phyloP scores from a whole-genome alignment of 139 green algal species.

The Micractinium sp. region DNA sequence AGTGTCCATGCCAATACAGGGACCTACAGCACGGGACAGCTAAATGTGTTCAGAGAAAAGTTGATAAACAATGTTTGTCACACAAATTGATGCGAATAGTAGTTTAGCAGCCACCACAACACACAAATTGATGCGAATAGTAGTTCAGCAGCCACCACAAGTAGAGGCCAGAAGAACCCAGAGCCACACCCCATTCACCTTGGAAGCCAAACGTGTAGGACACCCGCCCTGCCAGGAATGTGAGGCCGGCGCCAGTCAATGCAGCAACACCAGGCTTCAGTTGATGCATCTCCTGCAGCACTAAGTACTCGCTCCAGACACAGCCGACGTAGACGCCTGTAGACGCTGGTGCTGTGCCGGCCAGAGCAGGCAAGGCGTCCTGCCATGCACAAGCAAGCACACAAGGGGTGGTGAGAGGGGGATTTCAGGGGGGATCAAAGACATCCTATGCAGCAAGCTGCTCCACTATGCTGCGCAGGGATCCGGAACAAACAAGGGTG shows the following conservation, averaged over 20 bases:
- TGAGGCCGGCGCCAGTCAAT: conserved; percentile 43
- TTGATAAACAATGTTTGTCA: not conserved
- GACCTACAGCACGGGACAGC: conserved; percentile 38
- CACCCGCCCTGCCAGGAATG: conserved; percentile 59
- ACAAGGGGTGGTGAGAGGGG: not conserved
- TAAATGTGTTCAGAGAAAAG: not conserved
- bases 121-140: not conserved
- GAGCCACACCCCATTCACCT: conserved; percentile 49
- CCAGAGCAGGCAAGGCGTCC: not conserved
- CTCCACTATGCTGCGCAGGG: too few relatives aligned
- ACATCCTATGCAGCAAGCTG: not conserved
- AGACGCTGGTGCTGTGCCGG: not conserved
- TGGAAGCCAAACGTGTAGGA: conserved; percentile 67
- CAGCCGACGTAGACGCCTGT: conserved; percentile 73
- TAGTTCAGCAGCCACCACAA: not conserved
- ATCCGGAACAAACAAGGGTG: too few relatives aligned
- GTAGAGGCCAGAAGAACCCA: conserved; percentile 15
- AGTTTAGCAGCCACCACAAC: not conserved
- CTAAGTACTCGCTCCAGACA: conserved; percentile 75
- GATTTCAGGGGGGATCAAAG: not conserved
- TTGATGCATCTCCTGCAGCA: conserved; percentile 54
- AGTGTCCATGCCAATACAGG: conserved; percentile 62
- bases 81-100: not conserved
- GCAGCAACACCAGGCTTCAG: conserved; percentile 59
- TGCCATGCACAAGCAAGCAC: not conserved